Conservation (phyloP, 2,329 filamentous ascomycete genomes). For the Nothopassalora personata region DNA sequence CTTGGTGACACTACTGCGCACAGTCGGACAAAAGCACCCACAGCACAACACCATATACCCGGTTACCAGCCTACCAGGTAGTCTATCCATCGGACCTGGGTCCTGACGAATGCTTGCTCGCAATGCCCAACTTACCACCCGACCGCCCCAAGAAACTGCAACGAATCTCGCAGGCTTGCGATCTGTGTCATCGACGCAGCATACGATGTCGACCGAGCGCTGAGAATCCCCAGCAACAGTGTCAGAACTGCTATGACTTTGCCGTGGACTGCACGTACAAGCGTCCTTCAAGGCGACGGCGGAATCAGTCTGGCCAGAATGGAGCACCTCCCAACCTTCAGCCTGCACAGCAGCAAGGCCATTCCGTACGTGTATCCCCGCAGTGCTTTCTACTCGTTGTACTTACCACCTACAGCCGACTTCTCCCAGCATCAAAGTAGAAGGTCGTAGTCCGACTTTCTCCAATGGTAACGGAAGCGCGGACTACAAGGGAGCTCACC, state of each 20-base stretch:
- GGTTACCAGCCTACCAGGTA: background rate
- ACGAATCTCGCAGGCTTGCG: conserved; percentile 36
- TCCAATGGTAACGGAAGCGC: conserved; percentile 3
- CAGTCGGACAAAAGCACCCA: background rate
- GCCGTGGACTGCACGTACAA: conserved; percentile 47
- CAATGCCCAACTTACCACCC: background rate
- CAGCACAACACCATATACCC: background rate
- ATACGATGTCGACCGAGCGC: conserved; percentile 41
- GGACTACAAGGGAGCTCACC: conserved; percentile 21
- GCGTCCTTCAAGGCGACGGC: conserved; percentile 38
- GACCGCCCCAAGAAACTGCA: conserved; percentile 34
- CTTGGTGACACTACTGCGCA: background rate
- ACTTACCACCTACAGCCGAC: conserved; percentile 6
- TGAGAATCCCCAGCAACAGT: conserved; percentile 34
- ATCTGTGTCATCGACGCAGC: conserved; percentile 48
- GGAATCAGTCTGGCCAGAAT: conserved; percentile 20
- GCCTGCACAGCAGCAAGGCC: conserved; percentile 17
- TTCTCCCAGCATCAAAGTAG: conserved; percentile 17
- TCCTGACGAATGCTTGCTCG: background rate
- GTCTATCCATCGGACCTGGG: background rate
- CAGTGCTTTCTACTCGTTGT: background rate
- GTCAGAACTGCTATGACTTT: conserved; percentile 50
- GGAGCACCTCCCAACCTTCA: conserved; percentile 22
- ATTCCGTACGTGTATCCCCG: conserved; percentile 1
- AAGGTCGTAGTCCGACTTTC: conserved; percentile 6